Base-by-base conservation (phyloP, 2,329 filamentous ascomycete genomes). In the Aspergillus udagawae region DNA sequence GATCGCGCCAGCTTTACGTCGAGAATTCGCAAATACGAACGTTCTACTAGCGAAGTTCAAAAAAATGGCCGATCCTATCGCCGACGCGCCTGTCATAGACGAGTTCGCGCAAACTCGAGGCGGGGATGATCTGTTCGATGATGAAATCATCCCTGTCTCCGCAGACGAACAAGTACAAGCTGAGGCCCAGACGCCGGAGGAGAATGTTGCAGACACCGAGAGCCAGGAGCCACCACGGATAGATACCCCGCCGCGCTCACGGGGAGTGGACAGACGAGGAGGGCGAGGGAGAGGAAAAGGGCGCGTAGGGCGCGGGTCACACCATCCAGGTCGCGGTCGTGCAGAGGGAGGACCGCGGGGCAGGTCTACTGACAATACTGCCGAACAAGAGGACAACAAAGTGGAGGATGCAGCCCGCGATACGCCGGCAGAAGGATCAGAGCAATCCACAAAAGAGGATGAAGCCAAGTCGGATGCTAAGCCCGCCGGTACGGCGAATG, bases 41-140 rank as follows among this genome's bases (percentile, higher is more conserved):
- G 42, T 14, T 45, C 9, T 29, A 29, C 23, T 4, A 28, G 21
- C 14, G 10, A 45, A 17, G 25, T 38, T 10, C 50, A 21, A 20
- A 41, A 38, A 32, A 7, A 56, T 61, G 56, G 52, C 50, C 9
- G 49, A 54, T 17, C 35, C 54, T 42, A 52, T 44, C 12, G 28
- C 47, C 23, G 65, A 66, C 55, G 59, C 63, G 29, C 49, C 58
- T 25, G 58, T 54, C 5, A 75, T 79, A 68, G 78, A 80, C 55
- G 75, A 79, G 63, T 81, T 80, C 56, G 77, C 79, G 27, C 79
- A 81, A 55, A 80, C 79, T 2, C 74, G 79, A 23, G 77, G 75
- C 25, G 75, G 73, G n/a, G 78, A 81, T 58, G 78, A 80, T 63
- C 68, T 81, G 7, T 81, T 81, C 58, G 77, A 80, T 60, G 79